Evolutionary conservation across 2,329 filamentous ascomycete genomes (phyloP).

Genomic region (Fusarium odoratissimum): DNA sequence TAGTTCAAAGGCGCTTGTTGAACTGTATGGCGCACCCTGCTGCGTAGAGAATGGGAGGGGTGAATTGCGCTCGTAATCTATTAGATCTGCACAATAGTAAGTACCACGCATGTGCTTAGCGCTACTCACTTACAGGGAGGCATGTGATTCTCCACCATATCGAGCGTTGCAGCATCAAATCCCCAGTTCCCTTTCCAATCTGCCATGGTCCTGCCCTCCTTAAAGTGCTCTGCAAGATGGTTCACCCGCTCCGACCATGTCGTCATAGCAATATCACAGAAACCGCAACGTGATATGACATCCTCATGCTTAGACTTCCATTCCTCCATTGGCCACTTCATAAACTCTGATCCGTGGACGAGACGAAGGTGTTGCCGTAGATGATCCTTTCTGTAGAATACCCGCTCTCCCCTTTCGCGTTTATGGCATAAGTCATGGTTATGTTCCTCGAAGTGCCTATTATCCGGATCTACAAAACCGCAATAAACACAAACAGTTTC

Average conservation of each 20-base stretch:
- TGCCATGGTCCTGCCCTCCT: slow-evolving; percentile 55
- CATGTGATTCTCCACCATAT: slow-evolving; percentile 56
- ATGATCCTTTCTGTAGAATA: slow-evolving; percentile 58
- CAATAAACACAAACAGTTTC: slow-evolving; percentile 53
- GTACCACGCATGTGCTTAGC: rapidly evolving
- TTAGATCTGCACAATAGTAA: neutral
- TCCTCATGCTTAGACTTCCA: slow-evolving; percentile 53
- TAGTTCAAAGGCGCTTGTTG: slow-evolving; percentile 48
- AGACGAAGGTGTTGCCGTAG: slow-evolving; percentile 57
- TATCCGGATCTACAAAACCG: slow-evolving; percentile 46
- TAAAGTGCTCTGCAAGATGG: slow-evolving; percentile 58
- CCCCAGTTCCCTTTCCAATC: slow-evolving; percentile 59
- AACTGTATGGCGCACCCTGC: slow-evolving; percentile 32
- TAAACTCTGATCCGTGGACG: slow-evolving; percentile 55
- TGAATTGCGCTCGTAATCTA: slow-evolving; percentile 33
- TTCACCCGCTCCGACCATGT: slow-evolving; percentile 53
- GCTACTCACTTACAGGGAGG: slow-evolving; percentile 50
- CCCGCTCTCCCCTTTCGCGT: slow-evolving; percentile 48
- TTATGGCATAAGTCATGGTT: slow-evolving; percentile 60
- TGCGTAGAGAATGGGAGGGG: slow-evolving; percentile 40
- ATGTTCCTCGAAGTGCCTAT: slow-evolving; percentile 51
- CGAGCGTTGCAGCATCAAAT: slow-evolving; percentile 50
- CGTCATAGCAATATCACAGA: slow-evolving; percentile 52
- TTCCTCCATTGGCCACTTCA: slow-evolving; percentile 56
- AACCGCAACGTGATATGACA: slow-evolving; percentile 56